phyloP scores from a whole-genome alignment of 208 protist species.

The Leptomonas seymouri region DNA sequence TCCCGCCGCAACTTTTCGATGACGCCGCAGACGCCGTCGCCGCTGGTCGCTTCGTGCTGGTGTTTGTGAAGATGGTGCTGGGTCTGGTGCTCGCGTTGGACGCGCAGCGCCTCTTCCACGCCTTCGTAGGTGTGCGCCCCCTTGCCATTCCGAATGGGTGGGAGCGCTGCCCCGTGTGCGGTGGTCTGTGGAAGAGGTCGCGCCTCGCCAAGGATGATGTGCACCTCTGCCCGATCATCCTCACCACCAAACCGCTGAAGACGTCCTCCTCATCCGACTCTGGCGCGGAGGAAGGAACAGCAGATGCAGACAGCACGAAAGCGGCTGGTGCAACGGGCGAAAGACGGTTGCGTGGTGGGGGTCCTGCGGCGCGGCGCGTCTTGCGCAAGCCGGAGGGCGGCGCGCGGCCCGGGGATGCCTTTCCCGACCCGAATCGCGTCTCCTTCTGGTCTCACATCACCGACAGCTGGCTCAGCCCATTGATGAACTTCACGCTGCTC shows the following conservation, averaged over 20 bases:
- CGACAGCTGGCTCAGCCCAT: slow-evolving; percentile 72
- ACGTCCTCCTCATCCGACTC: slow-evolving; percentile 20
- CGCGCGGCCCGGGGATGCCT: slow-evolving; percentile 50
- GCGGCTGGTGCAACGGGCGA: not conserved
- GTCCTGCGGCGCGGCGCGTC: not conserved
- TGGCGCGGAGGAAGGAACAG: slow-evolving; percentile 2
- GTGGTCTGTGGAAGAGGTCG: slow-evolving; percentile 44
- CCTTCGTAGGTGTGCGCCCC: slow-evolving; percentile 58
- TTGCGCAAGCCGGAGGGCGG: slow-evolving; percentile 12
- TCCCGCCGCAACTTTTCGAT: slow-evolving; percentile 37
- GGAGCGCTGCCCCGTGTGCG: slow-evolving; percentile 68
- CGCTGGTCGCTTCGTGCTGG: slow-evolving; percentile 22
- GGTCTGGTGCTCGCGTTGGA: slow-evolving; percentile 43
- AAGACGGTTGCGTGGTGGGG: not conserved
- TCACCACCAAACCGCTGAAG: slow-evolving; percentile 12
- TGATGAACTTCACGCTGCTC: slow-evolving; percentile 61
- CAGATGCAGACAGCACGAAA: not conserved
- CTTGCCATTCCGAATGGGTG: slow-evolving; percentile 61
- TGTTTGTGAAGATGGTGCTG: slow-evolving; percentile 48
- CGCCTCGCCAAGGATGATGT: slow-evolving; percentile 13
- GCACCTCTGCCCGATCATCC: slow-evolving; percentile 34
- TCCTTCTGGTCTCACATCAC: slow-evolving; percentile 39
- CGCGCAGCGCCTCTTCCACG: slow-evolving; percentile 68
- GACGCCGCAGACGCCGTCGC: slow-evolving; percentile 16
- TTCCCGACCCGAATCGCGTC: slow-evolving; percentile 54